phyloP scores from a whole-genome alignment of 805 yeast species.

The Wickerhamomyces mucosus region DNA sequence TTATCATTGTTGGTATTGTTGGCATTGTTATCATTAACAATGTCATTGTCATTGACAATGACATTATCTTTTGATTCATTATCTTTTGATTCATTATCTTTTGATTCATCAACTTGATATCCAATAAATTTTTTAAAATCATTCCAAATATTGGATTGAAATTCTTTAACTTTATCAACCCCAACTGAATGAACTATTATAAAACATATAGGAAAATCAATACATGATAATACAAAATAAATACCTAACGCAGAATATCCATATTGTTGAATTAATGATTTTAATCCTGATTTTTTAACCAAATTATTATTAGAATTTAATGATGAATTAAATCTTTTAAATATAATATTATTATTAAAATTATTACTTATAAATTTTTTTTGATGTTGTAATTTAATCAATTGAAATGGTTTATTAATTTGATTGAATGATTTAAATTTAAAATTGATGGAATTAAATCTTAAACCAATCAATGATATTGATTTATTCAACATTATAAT shows the following conservation, averaged over 20 bases:
- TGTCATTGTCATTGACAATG: too few relatives aligned
- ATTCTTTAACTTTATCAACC: slow-evolving; percentile 64
- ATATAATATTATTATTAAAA: too few relatives aligned
- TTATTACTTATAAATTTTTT: too few relatives aligned
- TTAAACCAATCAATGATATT: too few relatives aligned
- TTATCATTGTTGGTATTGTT: slow-evolving; percentile 3
- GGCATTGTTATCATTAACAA: too few relatives aligned
- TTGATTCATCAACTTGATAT: slow-evolving; percentile 27
- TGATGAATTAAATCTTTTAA: not conserved
- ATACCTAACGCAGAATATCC: slow-evolving; percentile 90
- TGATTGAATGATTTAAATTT: too few relatives aligned
- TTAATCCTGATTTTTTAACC: slow-evolving; percentile 26
- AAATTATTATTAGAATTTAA: not conserved
- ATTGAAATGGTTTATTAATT: too few relatives aligned
- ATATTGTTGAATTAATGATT: slow-evolving; percentile 68
- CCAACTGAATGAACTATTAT: slow-evolving; percentile 80
- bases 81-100: slow-evolving; percentile 14
- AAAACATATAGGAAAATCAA: slow-evolving; percentile 82
- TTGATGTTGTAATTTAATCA: too few relatives aligned
- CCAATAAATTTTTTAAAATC: slow-evolving; percentile 39
- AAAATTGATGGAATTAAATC: too few relatives aligned
- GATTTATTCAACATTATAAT: too few relatives aligned
- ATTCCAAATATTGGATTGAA: slow-evolving; percentile 53
- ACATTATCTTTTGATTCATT: slow-evolving; percentile 6
- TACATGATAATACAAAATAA: slow-evolving; percentile 57